Conservation (phyloP, 2,329 filamentous ascomycete genomes). For the Fusarium brachygibbosum region DNA sequence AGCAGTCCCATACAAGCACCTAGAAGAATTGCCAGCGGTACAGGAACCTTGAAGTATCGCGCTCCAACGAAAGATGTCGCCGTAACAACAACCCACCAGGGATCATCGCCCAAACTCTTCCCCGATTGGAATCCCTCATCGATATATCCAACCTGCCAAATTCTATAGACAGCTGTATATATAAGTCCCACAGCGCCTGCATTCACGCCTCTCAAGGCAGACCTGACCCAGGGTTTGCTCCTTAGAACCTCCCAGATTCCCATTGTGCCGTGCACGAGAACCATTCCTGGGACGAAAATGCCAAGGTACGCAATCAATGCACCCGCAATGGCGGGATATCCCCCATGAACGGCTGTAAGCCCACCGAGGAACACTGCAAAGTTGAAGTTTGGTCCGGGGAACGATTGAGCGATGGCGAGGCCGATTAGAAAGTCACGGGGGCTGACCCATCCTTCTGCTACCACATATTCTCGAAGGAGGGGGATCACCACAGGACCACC, state of each 20-base stretch:
- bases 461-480: slow-evolving; percentile 72
- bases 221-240: slow-evolving; percentile 60
- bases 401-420: slow-evolving; percentile 77
- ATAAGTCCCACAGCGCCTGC: slow-evolving; percentile 72
- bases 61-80: slow-evolving; percentile 51
- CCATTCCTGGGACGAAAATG: slow-evolving; percentile 66
- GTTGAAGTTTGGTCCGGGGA: slow-evolving; percentile 66
- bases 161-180: slow-evolving; percentile 73
- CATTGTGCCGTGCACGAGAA: slow-evolving; percentile 64
- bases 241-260: slow-evolving; percentile 68
- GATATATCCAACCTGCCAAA: slow-evolving; percentile 73
- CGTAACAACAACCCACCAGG: slow-evolving; percentile 74
- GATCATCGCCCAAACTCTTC: slow-evolving; percentile 67
- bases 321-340: slow-evolving; percentile 58
- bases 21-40: slow-evolving; percentile 2
- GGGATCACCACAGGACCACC: slow-evolving; percentile 76
- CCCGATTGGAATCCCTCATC: slow-evolving; percentile 63
- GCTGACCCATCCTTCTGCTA: slow-evolving; percentile 77
- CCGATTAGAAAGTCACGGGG: slow-evolving; percentile 79
- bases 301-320: slow-evolving; percentile 66
- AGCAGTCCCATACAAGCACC: slow-evolving; percentile 20
- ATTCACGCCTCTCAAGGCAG: slow-evolving; percentile 68
- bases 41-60: slow-evolving; percentile 1
- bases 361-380: slow-evolving; percentile 71
- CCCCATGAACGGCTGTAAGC: slow-evolving; percentile 59